Conservation (phyloP, 768 basidiomycete species). For the Lactifluus rugatus region DNA sequence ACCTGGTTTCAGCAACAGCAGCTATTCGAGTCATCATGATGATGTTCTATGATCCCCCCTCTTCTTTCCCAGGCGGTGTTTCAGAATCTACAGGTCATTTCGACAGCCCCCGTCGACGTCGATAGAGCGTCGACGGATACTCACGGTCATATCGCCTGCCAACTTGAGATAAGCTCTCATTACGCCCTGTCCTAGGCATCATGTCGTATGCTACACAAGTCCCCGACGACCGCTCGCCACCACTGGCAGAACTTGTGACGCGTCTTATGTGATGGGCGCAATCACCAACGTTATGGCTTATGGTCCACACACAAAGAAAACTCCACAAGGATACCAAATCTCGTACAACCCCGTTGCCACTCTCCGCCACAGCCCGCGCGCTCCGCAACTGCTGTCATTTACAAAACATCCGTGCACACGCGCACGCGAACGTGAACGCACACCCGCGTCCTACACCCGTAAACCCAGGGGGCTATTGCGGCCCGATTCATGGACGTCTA, state of each 20-base stretch:
- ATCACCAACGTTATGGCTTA: conserved; percentile 1
- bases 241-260: background rate
- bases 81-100: conserved; percentile 5
- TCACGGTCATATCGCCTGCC: conserved; percentile 15
- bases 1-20: background rate
- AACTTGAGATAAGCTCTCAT: background rate
- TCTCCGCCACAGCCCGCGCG: background rate
- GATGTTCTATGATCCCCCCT: conserved; percentile 4
- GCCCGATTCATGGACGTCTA: background rate
- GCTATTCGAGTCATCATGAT: background rate
- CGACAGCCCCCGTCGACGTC: background rate
- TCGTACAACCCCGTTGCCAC: background rate
- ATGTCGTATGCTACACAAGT: background rate
- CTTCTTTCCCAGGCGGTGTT: conserved; percentile 11
- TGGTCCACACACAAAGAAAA: background rate
- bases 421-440: background rate
- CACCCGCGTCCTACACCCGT: background rate
- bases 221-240: background rate
- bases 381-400: background rate
- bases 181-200: background rate
- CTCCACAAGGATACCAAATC: background rate
- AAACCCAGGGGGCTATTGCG: background rate
- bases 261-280: background rate
- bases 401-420: background rate
- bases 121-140: conserved; percentile 3